These are phyloP conservation scores for Zygosaccharomyces kombuchaensis DNA, from an alignment of 805 yeast genomes.

Conservation along the genomic window DNA sequence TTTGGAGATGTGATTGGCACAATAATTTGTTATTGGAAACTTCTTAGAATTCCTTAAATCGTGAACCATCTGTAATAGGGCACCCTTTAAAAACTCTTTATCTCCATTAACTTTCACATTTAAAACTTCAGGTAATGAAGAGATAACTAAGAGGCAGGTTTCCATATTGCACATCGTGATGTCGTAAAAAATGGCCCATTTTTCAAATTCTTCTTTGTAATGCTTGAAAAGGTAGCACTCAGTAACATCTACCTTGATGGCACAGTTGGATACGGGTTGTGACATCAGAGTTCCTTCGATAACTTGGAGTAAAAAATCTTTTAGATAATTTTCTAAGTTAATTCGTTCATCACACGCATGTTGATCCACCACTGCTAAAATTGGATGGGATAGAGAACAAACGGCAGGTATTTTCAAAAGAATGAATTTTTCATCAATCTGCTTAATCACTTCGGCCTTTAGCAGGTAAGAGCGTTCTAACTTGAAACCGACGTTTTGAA, in stretches of 20 bases:
- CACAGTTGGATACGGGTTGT: constrained; percentile 14
- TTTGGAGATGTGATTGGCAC: neutral
- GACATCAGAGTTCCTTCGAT: constrained; percentile 19
- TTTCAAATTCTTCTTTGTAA: constrained; percentile 29
- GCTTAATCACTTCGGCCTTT: constrained; percentile 43
- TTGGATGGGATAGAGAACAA: constrained; percentile 5
- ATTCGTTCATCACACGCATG: constrained; percentile 84
- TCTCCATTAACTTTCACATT: constrained; percentile 33
- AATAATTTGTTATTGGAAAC: constrained; percentile 6
- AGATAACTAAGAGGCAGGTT: constrained; percentile 24
- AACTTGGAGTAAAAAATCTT: constrained; percentile 35
- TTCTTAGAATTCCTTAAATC: constrained; percentile 39
- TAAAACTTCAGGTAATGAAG: constrained; percentile 45
- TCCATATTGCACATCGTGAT: constrained; percentile 3
- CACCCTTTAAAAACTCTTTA: constrained; percentile 32
- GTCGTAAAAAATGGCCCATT: constrained; percentile 44
- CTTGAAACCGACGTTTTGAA: neutral
- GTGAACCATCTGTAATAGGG: constrained; percentile 42
- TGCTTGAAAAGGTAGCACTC: constrained; percentile 36
- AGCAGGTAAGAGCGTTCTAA: constrained; percentile 19
- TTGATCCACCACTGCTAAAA: constrained; percentile 58
- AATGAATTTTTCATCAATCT: constrained; percentile 62
- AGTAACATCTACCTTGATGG: constrained; percentile 19
- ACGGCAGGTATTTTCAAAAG: constrained; percentile 35
- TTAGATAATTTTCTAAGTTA: constrained; percentile 49